Percentiles rank a stretch among this genome's conserved stretches.
phyloP scores from a whole-genome alignment of 1,284 basidiomycete genomes.

The Cryptococcus hybrid region DNA sequence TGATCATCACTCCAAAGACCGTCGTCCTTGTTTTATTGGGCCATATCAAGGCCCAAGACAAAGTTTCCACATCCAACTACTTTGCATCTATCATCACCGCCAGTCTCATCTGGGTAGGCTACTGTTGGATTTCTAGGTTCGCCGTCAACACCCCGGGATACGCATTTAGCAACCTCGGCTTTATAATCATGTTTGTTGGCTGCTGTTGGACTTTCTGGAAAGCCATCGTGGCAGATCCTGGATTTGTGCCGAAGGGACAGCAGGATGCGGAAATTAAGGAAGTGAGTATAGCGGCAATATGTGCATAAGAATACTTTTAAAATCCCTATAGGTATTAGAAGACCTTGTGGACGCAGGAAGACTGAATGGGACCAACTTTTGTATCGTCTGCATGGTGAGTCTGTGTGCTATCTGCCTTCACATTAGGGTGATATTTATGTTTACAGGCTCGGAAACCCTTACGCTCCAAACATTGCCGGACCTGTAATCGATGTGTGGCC shows the following conservation, averaged over 20 bases:
- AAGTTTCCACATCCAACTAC: conserved; percentile 63
- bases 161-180: conserved; percentile 69
- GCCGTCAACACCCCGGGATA: conserved; percentile 61
- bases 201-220: conserved; percentile 90
- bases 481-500: conserved; percentile 86
- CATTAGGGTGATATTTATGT: background rate
- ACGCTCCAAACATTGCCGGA: conserved; percentile 90
- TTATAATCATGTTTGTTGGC: conserved; percentile 66
- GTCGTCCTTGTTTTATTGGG: conserved; percentile 30
- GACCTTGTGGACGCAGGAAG: conserved; percentile 81
- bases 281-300: conserved; percentile 46
- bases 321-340: conserved; percentile 67
- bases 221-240: conserved; percentile 82
- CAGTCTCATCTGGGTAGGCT: conserved; percentile 83
- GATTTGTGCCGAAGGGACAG: conserved; percentile 75
- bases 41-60: conserved; percentile 34
- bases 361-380: conserved; percentile 93
- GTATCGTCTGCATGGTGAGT: conserved; percentile 79
- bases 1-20: conserved; percentile 15
- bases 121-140: conserved; percentile 66
- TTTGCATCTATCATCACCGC: conserved; percentile 86
- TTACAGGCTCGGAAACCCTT: conserved; percentile 78
- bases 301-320: background rate
- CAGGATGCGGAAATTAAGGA: conserved; percentile 77
- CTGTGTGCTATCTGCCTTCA: background rate